Conservation (phyloP, 441 rosid genomes). For the Croton setiger region DNA sequence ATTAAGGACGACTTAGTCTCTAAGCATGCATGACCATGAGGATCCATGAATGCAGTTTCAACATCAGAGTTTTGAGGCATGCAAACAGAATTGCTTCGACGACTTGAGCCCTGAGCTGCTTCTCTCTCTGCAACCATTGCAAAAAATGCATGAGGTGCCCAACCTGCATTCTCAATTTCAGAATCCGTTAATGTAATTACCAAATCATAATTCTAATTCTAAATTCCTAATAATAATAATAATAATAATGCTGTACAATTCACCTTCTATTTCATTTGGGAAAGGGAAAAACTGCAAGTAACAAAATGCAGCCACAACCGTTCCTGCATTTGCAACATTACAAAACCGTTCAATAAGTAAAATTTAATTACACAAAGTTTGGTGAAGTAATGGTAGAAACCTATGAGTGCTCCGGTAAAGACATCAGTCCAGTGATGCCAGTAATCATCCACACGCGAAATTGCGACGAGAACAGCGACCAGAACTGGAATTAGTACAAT, state of each 20-base stretch:
- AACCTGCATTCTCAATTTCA: background rate
- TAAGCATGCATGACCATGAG: background rate
- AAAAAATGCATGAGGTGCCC: conserved; percentile 15
- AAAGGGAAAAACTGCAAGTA: conserved; percentile 56
- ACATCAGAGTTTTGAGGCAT: background rate
- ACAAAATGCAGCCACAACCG: conserved; percentile 39
- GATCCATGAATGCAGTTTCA: conserved; percentile 3
- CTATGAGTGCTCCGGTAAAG: conserved; percentile 63
- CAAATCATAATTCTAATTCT: background rate
- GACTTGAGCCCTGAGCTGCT: background rate
- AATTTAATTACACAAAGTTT: background rate
- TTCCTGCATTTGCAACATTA: conserved; percentile 19
- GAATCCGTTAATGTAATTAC: too few relatives aligned
- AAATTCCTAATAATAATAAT: too few relatives aligned
- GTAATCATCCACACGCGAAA: conserved; percentile 80
- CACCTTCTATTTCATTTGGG: conserved; percentile 45
- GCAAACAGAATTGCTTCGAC: background rate
- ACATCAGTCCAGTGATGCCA: conserved; percentile 93
- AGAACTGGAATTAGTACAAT: conserved; percentile 49
- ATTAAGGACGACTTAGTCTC: background rate
- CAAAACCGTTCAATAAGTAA: background rate
- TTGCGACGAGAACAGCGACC: conserved; percentile 54
- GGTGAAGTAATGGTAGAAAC: conserved; percentile 21
- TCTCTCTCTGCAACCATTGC: conserved; percentile 1
- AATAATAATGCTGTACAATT: background rate